Percentiles rank a stretch among this genome's conserved stretches.
Evolutionary conservation across 2,329 filamentous ascomycete species (phyloP).

Genomic region (Dothiorella sarmentorum): DNA sequence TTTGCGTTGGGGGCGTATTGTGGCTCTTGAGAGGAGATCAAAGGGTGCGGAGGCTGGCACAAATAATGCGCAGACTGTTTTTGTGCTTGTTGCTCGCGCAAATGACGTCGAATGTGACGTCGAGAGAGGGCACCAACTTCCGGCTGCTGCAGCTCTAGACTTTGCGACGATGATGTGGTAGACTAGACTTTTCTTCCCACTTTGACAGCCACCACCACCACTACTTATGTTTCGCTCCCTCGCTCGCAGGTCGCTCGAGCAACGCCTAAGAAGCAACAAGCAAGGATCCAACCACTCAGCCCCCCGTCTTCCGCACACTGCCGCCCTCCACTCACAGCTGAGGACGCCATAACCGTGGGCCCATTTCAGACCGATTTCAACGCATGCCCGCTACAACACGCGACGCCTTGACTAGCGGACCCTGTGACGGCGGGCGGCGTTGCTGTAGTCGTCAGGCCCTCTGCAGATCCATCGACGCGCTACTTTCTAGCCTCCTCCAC

Average conservation of each 20-base stretch:
- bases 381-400: slow-evolving; percentile 1
- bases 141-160: not conserved
- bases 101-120: slow-evolving; percentile 17
- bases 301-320: not conserved
- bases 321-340: not conserved
- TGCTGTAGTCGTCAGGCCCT: not conserved
- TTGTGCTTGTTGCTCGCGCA: not conserved
- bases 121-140: not conserved
- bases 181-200: not conserved
- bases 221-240: not conserved
- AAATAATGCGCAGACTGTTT: not conserved
- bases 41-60: not conserved
- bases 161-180: not conserved
- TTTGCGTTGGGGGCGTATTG: not conserved
- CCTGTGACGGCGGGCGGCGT: slow-evolving; percentile 7
- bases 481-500: slow-evolving; percentile 5
- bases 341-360: not conserved
- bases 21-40: slow-evolving; percentile 2
- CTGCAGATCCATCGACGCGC: not conserved
- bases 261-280: slow-evolving; percentile 2
- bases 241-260: slow-evolving; percentile 11
- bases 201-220: not conserved
- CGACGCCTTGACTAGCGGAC: slow-evolving; percentile 2
- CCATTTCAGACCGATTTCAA: not conserved
- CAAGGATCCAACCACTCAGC: not conserved